Percentiles rank a stretch among this genome's conserved stretches.
phyloP scores from a whole-genome alignment of 148 eudicot genomes.

The Linanthus parryae region DNA sequence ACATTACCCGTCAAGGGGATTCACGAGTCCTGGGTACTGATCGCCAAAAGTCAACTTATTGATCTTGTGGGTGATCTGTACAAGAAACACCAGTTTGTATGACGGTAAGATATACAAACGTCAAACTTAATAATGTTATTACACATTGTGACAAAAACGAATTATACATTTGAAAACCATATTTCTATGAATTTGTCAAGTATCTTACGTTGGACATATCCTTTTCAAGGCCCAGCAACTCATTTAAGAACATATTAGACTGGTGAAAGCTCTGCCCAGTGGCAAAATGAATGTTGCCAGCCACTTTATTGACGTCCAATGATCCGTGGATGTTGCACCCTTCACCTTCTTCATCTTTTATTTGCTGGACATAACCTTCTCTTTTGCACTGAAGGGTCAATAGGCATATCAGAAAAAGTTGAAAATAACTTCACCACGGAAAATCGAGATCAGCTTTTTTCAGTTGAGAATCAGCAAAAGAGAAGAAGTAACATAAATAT shows the following conservation, averaged over 20 bases:
- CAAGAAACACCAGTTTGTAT: conserved; percentile 2
- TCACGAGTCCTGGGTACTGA: conserved; percentile 82
- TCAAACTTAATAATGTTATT: too few species aligned
- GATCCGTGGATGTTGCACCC: conserved; percentile 94
- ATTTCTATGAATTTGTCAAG: too few species aligned
- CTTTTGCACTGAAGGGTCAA: conserved; percentile 61
- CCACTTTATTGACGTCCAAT: conserved; percentile 85
- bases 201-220: conserved; percentile 63
- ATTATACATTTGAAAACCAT: too few species aligned
- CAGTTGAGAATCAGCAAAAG: too few species aligned
- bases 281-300: conserved; percentile 86
- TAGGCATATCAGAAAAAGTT: not conserved
- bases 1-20: conserved; percentile 94
- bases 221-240: conserved; percentile 47
- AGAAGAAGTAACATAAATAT: too few species aligned
- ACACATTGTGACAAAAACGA: too few species aligned
- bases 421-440: too few species aligned
- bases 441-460: too few species aligned
- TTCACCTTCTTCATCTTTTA: conserved; percentile 82
- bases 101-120: not conserved
- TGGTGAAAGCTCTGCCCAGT: conserved; percentile 84
- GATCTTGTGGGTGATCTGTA: conserved; percentile 90
- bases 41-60: conserved; percentile 84
- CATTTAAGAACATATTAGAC: conserved; percentile 34
- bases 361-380: conserved; percentile 74